Conservation (phyloP, 78 protist species). For the Planoprotostelium fungivorum region DNA sequence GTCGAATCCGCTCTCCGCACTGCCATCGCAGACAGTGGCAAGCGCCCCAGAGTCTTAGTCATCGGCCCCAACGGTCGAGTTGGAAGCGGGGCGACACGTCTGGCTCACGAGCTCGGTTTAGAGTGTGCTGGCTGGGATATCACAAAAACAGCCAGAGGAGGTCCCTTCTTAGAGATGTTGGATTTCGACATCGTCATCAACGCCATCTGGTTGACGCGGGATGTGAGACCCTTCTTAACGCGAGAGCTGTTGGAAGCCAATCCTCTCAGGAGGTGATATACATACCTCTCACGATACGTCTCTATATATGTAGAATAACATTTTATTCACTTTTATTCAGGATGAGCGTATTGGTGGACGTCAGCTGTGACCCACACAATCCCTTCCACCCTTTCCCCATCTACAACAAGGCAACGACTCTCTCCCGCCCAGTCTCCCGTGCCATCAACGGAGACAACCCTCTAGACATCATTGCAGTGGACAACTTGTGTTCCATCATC, state of each 20-base stretch:
- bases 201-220: not conserved
- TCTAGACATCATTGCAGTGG: not conserved
- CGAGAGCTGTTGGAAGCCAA: not conserved
- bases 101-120: not conserved
- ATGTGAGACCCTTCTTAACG: not conserved
- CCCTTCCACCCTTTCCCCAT: slow-evolving; percentile 7
- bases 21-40: not conserved
- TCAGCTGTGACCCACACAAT: slow-evolving; percentile 1
- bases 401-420: slow-evolving; percentile 6
- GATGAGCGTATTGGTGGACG: not conserved
- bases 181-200: slow-evolving; percentile 2
- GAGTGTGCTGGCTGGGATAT: not conserved
- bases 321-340: not conserved
- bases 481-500: not conserved
- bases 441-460: not conserved
- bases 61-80: slow-evolving; percentile 1
- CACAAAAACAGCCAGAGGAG: not conserved
- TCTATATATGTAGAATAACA: too few relatives aligned
- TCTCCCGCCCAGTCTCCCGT: not conserved
- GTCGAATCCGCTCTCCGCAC: not conserved
- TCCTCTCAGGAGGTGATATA: not conserved
- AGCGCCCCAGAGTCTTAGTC: not conserved
- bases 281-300: too few relatives aligned
- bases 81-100: not conserved
- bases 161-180: not conserved